Base-by-base conservation (phyloP, 192 early-diverging fungal genomes). In the Radiomyces spectabilis region DNA sequence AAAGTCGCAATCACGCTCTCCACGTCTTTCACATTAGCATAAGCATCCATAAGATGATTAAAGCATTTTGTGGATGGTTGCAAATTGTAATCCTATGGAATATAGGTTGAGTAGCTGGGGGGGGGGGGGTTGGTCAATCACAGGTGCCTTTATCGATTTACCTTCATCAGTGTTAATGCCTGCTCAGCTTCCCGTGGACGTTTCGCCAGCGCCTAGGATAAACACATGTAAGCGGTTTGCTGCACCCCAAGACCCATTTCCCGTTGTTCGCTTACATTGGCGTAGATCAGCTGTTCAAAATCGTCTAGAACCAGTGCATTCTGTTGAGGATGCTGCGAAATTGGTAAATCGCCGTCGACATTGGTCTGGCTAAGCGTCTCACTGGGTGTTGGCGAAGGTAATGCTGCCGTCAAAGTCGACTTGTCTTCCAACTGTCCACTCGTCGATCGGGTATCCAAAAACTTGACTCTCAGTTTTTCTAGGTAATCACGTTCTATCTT, bases 21-120 rank as follows among this genome's bases (percentile, higher is more conserved):
- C 1, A 86, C 53, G 46, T 93, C 72, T 13, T 79, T 77, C 0
- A 71, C 74, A 51, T 78, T 81, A 18, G 82, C 82, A 61, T 93
- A 87, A 1, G 88, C 84, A 53, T 92, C 78, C 55, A 93, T 82
- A 31, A 97, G 72, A 42, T 89, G 76, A 51, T 80, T 86, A 65
- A 83, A 87, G 0, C 86, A 85, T 10, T 75, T 61, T 39, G 81
- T 53, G 57, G 85, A 80, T 7, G 92, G 89, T 53, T 74, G 47
- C 8, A 91, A 27, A 4, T 83, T 80, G 15, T 76, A 69, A 41
- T 80, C 72, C 38, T 72, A 55, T n/a, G n/a, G 63, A 90, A 44
- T 0, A 19, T 5, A 39, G 9, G 10, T 22, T n/a, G n/a, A n/a
- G n/a, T n/a, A 26, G 4, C 12, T 53, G 12, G n/a, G n/a, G n/a